These are phyloP conservation scores for Eimeria brunetti DNA, from an alignment of 169 alveolate species.

Conservation along the genomic window DNA sequence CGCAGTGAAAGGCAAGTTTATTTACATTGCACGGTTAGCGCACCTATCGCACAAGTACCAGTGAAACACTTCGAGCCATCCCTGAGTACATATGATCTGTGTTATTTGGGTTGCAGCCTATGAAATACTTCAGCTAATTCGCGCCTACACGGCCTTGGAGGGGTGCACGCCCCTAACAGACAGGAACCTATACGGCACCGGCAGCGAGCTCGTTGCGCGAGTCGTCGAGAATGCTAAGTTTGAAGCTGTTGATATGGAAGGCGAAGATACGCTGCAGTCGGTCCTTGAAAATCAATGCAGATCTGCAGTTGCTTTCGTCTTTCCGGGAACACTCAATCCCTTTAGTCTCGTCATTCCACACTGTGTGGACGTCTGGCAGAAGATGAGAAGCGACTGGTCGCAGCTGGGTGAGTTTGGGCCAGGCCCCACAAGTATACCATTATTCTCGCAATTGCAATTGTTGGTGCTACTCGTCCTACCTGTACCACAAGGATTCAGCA, in stretches of 20 bases:
- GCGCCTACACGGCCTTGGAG: conserved; percentile 40
- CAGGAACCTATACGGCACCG: conserved; percentile 40
- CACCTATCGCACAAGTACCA: background rate
- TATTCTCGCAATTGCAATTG: background rate
- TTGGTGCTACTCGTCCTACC: background rate
- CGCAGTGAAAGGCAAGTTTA: conserved; percentile 31
- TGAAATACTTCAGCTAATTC: conserved; percentile 38
- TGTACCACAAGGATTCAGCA: background rate
- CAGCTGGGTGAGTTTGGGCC: conserved; percentile 26
- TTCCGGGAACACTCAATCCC: background rate
- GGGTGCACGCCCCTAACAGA: conserved; percentile 45
- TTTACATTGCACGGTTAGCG: background rate
- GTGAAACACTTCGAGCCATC: background rate
- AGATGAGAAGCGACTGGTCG: conserved; percentile 55
- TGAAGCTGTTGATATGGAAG: conserved; percentile 2
- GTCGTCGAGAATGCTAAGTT: conserved; percentile 53
- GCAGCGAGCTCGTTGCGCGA: conserved; percentile 31
- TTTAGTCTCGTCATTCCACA: conserved; percentile 13
- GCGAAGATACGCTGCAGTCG: conserved; percentile 8
- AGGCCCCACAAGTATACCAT: background rate
- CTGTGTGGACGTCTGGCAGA: conserved; percentile 21
- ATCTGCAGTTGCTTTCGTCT: conserved; percentile 14
- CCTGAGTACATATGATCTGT: background rate
- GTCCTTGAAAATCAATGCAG: conserved; percentile 68
- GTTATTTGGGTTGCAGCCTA: conserved; percentile 5